A percentile compares a stretch with the other conserved stretches of the same genome.
phyloP scores from a whole-genome alignment of 257 asterid species.

The Solanum okadae region DNA sequence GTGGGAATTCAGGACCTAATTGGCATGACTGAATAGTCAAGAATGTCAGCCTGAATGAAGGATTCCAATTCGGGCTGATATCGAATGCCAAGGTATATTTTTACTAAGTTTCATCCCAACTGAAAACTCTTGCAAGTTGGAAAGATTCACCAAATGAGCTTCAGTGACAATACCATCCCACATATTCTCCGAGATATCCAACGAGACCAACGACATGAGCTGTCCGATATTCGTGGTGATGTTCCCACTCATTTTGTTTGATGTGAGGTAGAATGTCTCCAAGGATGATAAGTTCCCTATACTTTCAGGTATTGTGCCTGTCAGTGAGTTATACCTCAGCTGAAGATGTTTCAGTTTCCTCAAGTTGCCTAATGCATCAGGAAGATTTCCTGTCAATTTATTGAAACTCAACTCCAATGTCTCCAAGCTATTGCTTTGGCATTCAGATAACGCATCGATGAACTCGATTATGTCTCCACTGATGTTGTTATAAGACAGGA shows the following conservation, averaged over 20 bases:
- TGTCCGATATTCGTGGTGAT: slow-evolving; percentile 20
- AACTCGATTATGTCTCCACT: slow-evolving; percentile 1
- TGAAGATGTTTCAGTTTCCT: slow-evolving; percentile 5
- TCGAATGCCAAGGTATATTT: slow-evolving; percentile 14
- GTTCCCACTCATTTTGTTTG: slow-evolving; percentile 18
- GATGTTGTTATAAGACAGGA: slow-evolving; percentile 4
- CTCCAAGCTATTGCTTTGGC: slow-evolving; percentile 11
- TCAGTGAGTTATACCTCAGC: slow-evolving; percentile 11
- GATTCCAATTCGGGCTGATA: slow-evolving; percentile 14
- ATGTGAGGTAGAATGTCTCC: slow-evolving; percentile 15
- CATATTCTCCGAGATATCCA: slow-evolving; percentile 12
- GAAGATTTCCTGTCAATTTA: slow-evolving; percentile 5
- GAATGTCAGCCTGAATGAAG: slow-evolving; percentile 21
- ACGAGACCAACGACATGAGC: slow-evolving; percentile 7
- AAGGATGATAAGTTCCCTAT: slow-evolving; percentile 18
- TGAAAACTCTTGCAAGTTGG: slow-evolving; percentile 16
- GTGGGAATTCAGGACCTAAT: slow-evolving; percentile 27
- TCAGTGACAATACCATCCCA: slow-evolving; percentile 34
- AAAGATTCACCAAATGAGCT: slow-evolving; percentile 19
- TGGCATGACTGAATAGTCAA: slow-evolving; percentile 17
- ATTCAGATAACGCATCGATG: slow-evolving; percentile 11
- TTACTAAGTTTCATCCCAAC: slow-evolving; percentile 4
- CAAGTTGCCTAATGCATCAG: slow-evolving; percentile 15
- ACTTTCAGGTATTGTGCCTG: slow-evolving; percentile 17
- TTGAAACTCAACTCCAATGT: slow-evolving; percentile 9